Evolutionary conservation across 2,329 filamentous ascomycete species (phyloP).

Genomic region (Colletotrichum sp.): DNA sequence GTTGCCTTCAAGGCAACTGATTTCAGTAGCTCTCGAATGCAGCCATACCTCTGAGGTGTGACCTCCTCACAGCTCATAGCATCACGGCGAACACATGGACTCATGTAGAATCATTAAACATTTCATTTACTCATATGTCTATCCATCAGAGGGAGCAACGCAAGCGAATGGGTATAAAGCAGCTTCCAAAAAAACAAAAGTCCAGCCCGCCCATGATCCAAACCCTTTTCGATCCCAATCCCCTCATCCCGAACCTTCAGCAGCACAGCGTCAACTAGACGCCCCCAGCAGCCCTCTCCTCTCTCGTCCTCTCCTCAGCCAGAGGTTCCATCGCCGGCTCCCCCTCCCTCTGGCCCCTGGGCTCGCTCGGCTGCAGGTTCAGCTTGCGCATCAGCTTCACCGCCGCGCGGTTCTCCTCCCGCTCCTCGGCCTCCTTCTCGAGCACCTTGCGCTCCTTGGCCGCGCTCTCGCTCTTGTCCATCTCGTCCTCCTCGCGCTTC

Average conservation of each 20-base stretch:
- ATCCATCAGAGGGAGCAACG: background rate
- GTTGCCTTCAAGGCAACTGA: background rate
- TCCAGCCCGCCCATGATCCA: background rate
- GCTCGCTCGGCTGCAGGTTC: conserved; percentile 33
- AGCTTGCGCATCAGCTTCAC: conserved; percentile 46
- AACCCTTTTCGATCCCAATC: background rate
- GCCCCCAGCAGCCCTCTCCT: background rate
- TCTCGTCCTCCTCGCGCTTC: conserved; percentile 61
- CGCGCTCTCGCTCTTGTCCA: conserved; percentile 66
- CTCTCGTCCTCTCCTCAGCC: conserved; percentile 8
- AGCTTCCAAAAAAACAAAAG: background rate
- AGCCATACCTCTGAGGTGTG: background rate
- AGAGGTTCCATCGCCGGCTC: conserved; percentile 2
- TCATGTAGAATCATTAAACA: background rate
- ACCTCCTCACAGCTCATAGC: background rate
- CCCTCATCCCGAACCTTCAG: background rate
- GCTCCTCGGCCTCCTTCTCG: conserved; percentile 46
- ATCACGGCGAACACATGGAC: background rate
- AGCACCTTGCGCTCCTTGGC: conserved; percentile 52
- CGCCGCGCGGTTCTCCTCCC: conserved; percentile 28
- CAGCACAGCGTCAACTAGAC: background rate
- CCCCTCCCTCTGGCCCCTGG: conserved; percentile 27
- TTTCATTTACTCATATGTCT: background rate
- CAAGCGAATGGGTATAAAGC: background rate
- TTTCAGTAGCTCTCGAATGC: background rate